Base-by-base conservation (phyloP, 495 filamentous ascomycete genomes). In the Trichoderma gamsii region DNA sequence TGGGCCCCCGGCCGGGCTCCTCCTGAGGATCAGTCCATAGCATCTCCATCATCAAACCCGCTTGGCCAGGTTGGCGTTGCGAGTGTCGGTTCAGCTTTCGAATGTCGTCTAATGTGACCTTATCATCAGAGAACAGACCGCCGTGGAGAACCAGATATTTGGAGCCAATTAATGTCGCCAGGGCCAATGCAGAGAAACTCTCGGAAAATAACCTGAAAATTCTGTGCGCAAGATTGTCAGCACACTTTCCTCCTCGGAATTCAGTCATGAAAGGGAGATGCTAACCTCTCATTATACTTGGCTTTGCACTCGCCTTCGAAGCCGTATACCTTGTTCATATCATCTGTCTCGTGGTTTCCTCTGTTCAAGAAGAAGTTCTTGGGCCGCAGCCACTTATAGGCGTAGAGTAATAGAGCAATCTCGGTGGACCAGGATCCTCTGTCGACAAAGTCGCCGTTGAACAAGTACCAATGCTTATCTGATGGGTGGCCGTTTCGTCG, bases 11-110 rank as follows among this genome's bases (percentile, higher is more conserved):
- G 32, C 95, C 95, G 63, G 91, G 90, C 70, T 86, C 81, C 0
- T 88, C 80, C 75, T 98, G 95, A 15, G 95, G 95, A 74, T 99
- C 95, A 0, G 95, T 98, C 95, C 95, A 99, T 23, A 99, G 86
- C 96, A 99, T 99, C 78, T 99, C 95, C 95, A 99, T 98, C 95
- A 99, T 99, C 72, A 99, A 80, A 41, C 95, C 95, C 59, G 88
- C 77, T 76, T 98, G 95, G 27, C 96, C 96, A n/a, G 95, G 95
- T 74, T 99, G 95, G 35, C 91, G 85, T 80, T 98, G 96, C 76
- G 85, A 87, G 79, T 97, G 93, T 71, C 95, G 86, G 76, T 98
- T 87, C 49, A 98, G 82, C 79, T 94, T 96, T 64, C 96, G 84
- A 72, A 99, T 92, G 73, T 99, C 96, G 72, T 98, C 91, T 41